A percentile compares a stretch with the other conserved stretches of the same genome.
Conservation (phyloP, 2,329 filamentous ascomycete species). For the Amphichorda felina region DNA sequence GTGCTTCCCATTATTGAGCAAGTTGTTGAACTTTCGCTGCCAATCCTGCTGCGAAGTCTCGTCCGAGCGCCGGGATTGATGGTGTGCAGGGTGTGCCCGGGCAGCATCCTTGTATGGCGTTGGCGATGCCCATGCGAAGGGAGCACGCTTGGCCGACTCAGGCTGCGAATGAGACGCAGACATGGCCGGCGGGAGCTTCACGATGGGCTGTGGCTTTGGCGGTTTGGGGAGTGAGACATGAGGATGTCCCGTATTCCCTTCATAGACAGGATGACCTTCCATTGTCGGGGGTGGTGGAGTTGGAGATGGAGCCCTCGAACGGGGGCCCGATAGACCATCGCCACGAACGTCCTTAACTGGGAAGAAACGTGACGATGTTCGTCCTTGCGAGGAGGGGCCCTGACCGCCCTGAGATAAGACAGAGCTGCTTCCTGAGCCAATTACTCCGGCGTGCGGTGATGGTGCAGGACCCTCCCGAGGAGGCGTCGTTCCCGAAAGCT, state of each 20-base stretch:
- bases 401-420: conserved; percentile 15
- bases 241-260: conserved; percentile 52
- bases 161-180: neutral
- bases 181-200: conserved; percentile 60
- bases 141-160: conserved; percentile 9
- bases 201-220: conserved; percentile 59
- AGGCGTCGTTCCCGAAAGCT: conserved; percentile 6
- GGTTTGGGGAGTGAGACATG: conserved; percentile 59
- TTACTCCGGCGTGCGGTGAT: conserved; percentile 13
- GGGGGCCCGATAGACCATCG: conserved; percentile 24
- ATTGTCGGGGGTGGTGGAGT: conserved; percentile 63
- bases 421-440: conserved; percentile 12
- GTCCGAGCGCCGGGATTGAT: conserved; percentile 4
- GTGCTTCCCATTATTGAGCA: conserved; percentile 62
- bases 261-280: conserved; percentile 60
- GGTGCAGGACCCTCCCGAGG: conserved; percentile 9
- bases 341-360: conserved; percentile 37
- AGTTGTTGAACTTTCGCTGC: conserved; percentile 75
- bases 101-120: conserved; percentile 17
- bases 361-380: conserved; percentile 48
- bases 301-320: conserved; percentile 41
- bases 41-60: conserved; percentile 37
- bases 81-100: conserved; percentile 10
- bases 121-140: conserved; percentile 23
- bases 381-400: conserved; percentile 29